Percentiles rank a stretch among this genome's conserved stretches.
Evolutionary conservation across 306 rosid species (phyloP).

Genomic region (Lagenaria siceraria): DNA sequence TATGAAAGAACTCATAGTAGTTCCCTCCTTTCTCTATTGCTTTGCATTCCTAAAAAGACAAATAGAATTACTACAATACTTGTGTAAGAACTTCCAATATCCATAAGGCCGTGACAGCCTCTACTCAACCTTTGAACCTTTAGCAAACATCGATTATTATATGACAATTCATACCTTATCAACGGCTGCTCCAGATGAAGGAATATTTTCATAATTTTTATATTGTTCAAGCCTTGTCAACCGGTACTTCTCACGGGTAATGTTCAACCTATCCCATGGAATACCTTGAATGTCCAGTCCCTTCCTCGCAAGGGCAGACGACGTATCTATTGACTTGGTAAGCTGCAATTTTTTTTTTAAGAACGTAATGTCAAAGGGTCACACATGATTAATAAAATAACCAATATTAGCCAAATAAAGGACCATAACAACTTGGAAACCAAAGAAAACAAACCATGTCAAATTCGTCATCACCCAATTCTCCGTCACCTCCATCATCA

Average conservation of each 20-base stretch:
- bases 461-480: constrained; percentile 12
- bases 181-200: constrained; percentile 21
- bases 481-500: constrained; percentile 13
- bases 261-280: constrained; percentile 21
- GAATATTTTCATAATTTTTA: constrained; percentile 26
- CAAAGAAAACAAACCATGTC: constrained; percentile 18
- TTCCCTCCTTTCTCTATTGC: constrained; percentile 16
- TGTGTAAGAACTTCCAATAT: constrained; percentile 4
- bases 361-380: background rate
- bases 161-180: constrained; percentile 13
- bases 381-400: background rate
- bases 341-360: constrained; percentile 4
- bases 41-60: constrained; percentile 17
- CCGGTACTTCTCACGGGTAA: constrained; percentile 21
- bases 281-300: constrained; percentile 26
- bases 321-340: constrained; percentile 14
- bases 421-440: background rate
- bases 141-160: background rate
- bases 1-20: constrained; percentile 21
- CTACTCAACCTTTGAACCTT: background rate
- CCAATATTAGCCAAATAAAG: background rate
- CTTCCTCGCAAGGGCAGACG: constrained; percentile 23
- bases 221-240: constrained; percentile 19
- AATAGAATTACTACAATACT: background rate
- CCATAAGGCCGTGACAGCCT: background rate